These are phyloP conservation scores for Saccharomyces hybrid DNA, from an alignment of 1,139 yeast species.

Conservation along the genomic window DNA sequence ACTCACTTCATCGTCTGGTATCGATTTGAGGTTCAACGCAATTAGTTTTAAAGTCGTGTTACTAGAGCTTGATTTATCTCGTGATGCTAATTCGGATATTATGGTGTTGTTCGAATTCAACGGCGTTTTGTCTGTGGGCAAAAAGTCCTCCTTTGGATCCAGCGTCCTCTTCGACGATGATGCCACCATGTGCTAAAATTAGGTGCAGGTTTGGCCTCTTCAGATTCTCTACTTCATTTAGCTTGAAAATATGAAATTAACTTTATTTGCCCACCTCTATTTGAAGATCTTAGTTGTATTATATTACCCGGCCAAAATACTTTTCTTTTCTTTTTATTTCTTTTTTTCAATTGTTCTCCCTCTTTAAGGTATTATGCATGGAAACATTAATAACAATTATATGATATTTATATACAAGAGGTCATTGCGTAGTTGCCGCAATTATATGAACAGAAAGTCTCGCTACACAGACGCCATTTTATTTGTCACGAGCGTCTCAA, in stretches of 20 bases:
- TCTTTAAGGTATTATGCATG: background rate
- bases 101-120: constrained; percentile 8
- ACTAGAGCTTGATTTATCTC: constrained; percentile 9
- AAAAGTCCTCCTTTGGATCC: background rate
- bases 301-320: background rate
- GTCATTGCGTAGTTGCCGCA: background rate
- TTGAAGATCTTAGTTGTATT: background rate
- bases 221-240: background rate
- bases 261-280: background rate
- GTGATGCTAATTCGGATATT: constrained; percentile 15
- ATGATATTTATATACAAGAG: background rate
- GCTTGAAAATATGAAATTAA: background rate
- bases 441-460: background rate
- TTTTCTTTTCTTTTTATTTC: background rate
- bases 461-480: background rate
- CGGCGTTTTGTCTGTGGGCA: background rate
- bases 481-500: background rate
- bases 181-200: background rate
- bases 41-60: constrained; percentile 25
- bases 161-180: background rate
- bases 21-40: constrained; percentile 19
- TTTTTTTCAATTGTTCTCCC: background rate
- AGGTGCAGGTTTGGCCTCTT: background rate
- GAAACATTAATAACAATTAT: background rate
- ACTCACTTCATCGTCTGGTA: constrained; percentile 36